These are phyloP conservation scores for Ascochyta rabiei DNA, from an alignment of 2,329 filamentous ascomycete species.

Conservation along the genomic window DNA sequence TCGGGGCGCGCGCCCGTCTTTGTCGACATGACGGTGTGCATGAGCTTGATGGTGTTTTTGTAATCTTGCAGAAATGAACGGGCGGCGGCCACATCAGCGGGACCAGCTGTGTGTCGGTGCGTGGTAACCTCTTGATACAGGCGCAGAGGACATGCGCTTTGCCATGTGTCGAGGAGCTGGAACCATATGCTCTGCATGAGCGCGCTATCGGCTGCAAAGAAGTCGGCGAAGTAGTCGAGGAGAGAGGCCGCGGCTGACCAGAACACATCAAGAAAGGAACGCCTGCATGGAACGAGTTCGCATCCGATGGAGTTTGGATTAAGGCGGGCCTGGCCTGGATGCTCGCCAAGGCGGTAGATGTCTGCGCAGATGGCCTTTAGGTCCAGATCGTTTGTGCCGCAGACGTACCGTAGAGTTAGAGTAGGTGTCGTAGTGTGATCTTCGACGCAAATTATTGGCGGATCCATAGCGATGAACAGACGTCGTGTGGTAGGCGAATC, in stretches of 20 bases:
- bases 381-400: slow-evolving; percentile 24
- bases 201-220: slow-evolving; percentile 24
- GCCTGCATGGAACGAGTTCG: neutral
- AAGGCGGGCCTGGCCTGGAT: slow-evolving; percentile 1
- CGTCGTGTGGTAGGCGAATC: no score
- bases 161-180: slow-evolving; percentile 32
- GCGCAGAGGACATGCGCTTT: neutral
- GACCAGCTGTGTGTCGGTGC: neutral
- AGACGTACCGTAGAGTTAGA: slow-evolving; percentile 19
- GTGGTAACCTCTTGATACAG: neutral
- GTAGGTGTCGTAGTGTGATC: slow-evolving; percentile 15
- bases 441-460: slow-evolving; percentile 20
- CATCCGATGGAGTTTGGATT: neutral
- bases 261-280: slow-evolving; percentile 11
- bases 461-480: neutral
- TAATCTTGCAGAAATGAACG: neutral
- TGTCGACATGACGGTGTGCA: neutral
- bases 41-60: neutral
- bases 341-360: slow-evolving; percentile 19
- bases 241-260: slow-evolving; percentile 27
- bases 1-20: neutral
- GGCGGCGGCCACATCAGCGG: neutral
- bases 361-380: slow-evolving; percentile 19
- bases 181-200: slow-evolving; percentile 38
- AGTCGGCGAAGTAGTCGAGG: slow-evolving; percentile 42